These are phyloP conservation scores for Pythium aphanidermatum DNA, from an alignment of 352 stramenopile genomes.

Conservation along the genomic window DNA sequence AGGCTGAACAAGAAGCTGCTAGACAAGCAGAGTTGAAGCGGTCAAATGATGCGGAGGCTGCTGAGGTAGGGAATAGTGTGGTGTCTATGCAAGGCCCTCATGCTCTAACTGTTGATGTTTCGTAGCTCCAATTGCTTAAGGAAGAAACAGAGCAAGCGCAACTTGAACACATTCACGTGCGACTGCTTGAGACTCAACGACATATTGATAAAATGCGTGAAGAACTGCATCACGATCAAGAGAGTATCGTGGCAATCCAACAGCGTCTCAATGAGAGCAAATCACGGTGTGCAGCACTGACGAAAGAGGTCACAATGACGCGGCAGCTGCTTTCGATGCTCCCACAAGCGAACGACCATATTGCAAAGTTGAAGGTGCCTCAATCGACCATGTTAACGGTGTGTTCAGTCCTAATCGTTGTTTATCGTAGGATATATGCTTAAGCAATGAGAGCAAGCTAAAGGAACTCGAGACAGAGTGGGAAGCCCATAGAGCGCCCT, in stretches of 20 bases:
- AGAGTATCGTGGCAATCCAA: slow-evolving; percentile 6
- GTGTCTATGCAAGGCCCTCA: no score
- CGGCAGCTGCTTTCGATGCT: slow-evolving; percentile 60
- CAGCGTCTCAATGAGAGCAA: slow-evolving; percentile 24
- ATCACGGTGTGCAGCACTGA: slow-evolving; percentile 23
- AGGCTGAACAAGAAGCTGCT: background rate
- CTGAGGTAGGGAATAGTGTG: no score
- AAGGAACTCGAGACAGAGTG: slow-evolving; percentile 43
- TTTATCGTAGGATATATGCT: slow-evolving; percentile 36
- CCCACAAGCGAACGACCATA: slow-evolving; percentile 55
- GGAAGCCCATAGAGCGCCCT: slow-evolving; percentile 33
- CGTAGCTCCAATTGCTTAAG: slow-evolving; percentile 2
- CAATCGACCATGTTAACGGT: background rate
- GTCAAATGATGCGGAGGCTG: no score
- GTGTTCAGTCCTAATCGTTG: background rate
- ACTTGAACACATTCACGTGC: slow-evolving; percentile 13
- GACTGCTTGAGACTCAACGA: slow-evolving; percentile 10
- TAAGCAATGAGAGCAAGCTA: slow-evolving; percentile 44
- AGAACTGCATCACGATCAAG: slow-evolving; percentile 8
- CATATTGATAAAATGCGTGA: slow-evolving; percentile 11
- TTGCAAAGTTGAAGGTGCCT: slow-evolving; percentile 53
- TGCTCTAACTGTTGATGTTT: no score
- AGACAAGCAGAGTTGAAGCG: no score
- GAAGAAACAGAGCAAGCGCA: slow-evolving; percentile 12
- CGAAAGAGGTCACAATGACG: slow-evolving; percentile 40